Base-by-base conservation (phyloP, 2,329 filamentous ascomycete species). In the Scedosporium apiospermum region DNA sequence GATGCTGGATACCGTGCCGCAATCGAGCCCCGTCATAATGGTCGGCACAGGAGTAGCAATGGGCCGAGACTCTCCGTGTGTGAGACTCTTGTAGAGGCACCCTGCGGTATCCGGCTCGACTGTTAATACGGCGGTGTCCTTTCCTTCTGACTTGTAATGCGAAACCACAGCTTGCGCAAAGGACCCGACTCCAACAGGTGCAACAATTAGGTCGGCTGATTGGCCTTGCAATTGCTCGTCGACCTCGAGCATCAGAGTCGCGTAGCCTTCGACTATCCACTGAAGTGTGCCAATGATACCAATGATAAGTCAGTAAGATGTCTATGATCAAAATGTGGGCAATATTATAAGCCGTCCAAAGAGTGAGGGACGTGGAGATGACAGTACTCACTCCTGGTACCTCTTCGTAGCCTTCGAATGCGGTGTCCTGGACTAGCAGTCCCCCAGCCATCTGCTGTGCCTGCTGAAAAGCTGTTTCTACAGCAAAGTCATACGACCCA, bases 201-300 rank as follows among this genome's bases (percentile, higher is more conserved):
- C 81, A 14, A 93, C 71, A 34, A 86, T 79, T 9, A 84, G 73
- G 5, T 80, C 76, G 3, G 73, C 65, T 1, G 69, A 71, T 0
- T 74, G 70, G 0, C 75, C 66, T 0, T 74, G 72, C 0, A 77
- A 69, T 68, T 93, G 88, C 21, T 77, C 70, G 59, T 91, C 88
- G 0, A 84, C 76, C 69, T 95, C 90, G 3, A 74, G 71, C 65
- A 93, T 76, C 81, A 93, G 87, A 0, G 89, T 91, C 4, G 78
- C 79, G 68, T 93, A 95, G 0, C 90, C 90, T 64, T 93, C 85
- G 0, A 91, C 87, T 23, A 93, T 88, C 85, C 88, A 92, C 72
- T 83, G 57, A 12, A 6, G 3, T 16, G 42, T 9, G 9, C 4
- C 14, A 14, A 44, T 14, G 23, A n/a, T 7, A 5, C 2, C 14